Evolutionary conservation across 768 basidiomycete genomes (phyloP), one percentile per base, ranked within the genome.

Genomic region (Tricholomella constricta): DNA sequence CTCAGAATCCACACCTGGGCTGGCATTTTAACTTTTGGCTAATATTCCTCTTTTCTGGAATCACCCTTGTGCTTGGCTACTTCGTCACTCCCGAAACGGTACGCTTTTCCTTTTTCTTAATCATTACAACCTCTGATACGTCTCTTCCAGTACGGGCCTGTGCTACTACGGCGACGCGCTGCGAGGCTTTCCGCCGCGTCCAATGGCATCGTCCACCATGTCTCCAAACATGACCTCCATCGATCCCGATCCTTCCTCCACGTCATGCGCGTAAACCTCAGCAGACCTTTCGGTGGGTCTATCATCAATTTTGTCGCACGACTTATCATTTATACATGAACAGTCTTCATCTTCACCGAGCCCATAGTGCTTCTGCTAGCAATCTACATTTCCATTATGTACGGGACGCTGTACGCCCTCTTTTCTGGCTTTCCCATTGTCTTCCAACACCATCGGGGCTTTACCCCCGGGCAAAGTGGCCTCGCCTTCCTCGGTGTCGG

Each of bases 1-100:
- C 77, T 14, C 64, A 78, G 65, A 72, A 75, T 45, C 66, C 69
- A 9, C 67, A 60, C 20, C 72, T 82, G 9, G 80, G 79, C 17
- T 88, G 84, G 83, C 75, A 78, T 34, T 83, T 82, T 61, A 80
- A 81, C 47, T 87, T 86, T 64, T 85, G 84, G 83, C 71, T 87
- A 50, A 81, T 82, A 72, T 75, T 84, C 58, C 78, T 82, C 19
- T 75, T 83, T 52, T 73, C 83, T 12, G 70, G 58, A 3, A 47
- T 79, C 44, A 78, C 77, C 17, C 69, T 80, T 17, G 51, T 79
- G 22, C 58, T 74, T 3, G 78, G 79, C 4, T 74, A 80, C 48
- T 66, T 84, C 47, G 32, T 73, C 42, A 76, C 79, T 12, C 79
- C 83, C 7, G 85, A 88, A 69, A 86, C 85, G 52, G 83, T 80